Percentiles rank a stretch among this genome's conserved stretches.
These are phyloP conservation scores for Colletotrichum viniferum DNA, from an alignment of 2,329 filamentous ascomycete species.

Conservation along the genomic window DNA sequence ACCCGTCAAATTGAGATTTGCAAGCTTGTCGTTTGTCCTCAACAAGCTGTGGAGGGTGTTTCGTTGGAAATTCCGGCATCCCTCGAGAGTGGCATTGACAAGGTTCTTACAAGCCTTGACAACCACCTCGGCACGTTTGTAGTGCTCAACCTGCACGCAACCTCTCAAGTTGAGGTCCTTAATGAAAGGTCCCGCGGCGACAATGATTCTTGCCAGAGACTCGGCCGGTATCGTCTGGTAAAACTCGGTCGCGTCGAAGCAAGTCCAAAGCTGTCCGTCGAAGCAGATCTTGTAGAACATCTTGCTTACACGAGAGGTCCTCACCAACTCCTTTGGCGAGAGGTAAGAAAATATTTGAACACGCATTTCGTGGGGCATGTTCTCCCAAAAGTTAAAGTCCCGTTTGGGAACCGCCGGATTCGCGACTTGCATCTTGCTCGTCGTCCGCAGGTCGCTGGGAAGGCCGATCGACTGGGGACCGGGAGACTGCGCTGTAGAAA, in stretches of 20 bases:
- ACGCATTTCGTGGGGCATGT: slow-evolving; percentile 82
- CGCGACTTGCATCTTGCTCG: slow-evolving; percentile 5
- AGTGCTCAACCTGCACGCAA: slow-evolving; percentile 86
- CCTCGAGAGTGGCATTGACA: slow-evolving; percentile 86
- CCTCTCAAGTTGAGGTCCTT: slow-evolving; percentile 89
- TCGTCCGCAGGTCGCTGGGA: slow-evolving; percentile 59
- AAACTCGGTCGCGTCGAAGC: slow-evolving; percentile 83
- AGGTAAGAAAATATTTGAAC: slow-evolving; percentile 79
- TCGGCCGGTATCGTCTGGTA: slow-evolving; percentile 86
- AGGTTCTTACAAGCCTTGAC: slow-evolving; percentile 87
- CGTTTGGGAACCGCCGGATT: slow-evolving; percentile 20
- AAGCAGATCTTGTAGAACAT: slow-evolving; percentile 84
- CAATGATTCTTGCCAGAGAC: slow-evolving; percentile 83
- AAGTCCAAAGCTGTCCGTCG: slow-evolving; percentile 92
- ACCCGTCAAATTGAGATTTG: slow-evolving; percentile 87
- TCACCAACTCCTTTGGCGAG: slow-evolving; percentile 79
- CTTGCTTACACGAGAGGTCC: slow-evolving; percentile 77
- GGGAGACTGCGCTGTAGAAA: slow-evolving; percentile 39
- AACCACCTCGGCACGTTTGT: slow-evolving; percentile 77
- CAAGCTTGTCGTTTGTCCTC: slow-evolving; percentile 73
- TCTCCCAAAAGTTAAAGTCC: slow-evolving; percentile 73
- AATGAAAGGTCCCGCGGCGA: slow-evolving; percentile 85
- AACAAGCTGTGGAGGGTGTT: slow-evolving; percentile 80
- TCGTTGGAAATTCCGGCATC: slow-evolving; percentile 82
- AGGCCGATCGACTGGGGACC: slow-evolving; percentile 56